Evolutionary conservation across 768 basidiomycete genomes (phyloP), one percentile per base, ranked within the genome.

Genomic region (Serendipita vermifera): DNA sequence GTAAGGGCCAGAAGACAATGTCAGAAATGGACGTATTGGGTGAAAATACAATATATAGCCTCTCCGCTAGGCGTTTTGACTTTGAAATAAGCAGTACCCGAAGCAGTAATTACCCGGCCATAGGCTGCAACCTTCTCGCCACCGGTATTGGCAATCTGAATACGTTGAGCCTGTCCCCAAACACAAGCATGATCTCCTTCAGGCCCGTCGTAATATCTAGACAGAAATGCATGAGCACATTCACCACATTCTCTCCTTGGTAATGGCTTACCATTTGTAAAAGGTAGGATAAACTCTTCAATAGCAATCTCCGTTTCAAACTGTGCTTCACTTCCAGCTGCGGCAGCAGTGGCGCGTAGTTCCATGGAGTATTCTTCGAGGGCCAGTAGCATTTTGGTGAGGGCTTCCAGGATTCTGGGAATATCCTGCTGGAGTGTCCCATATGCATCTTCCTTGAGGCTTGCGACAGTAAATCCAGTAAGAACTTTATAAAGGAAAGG

Each of bases 371-470:
- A 82, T 29, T 75, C 75, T 61, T 90, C 87, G 17, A 89, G 67
- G 1, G 79, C 83, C 1, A 67, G 64, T 17, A 88, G 73, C 70
- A 83, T 85, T 0, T 76, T 75, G 11, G 85, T 65, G 60, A 91
- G 70, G 0, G 84, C 83, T 66, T 93, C 89, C 2, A 93, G 66
- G 27, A 89, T 80, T 58, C 79, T 81, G 0, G 88, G 84, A 17
- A 89, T 86, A 64, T 92, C 90, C 9, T 85, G 74, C 65, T 92
- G 90, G 11, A 90, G 86, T 32, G 82, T 77, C 20, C 89, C 89
- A 63, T 83, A 90, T 17, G 76, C 74, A 69, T 93, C 89, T 66
- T 91, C 90, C 1, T 73, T 72, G 13, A 92, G 69, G 3, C 89
- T 91, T 0, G 82, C 79, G 58, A 81, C 83, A 5, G 77, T 74